These are phyloP conservation scores for Macadamia tetraphylla DNA, from an alignment of 164 flowering plant species.

Conservation along the genomic window DNA sequence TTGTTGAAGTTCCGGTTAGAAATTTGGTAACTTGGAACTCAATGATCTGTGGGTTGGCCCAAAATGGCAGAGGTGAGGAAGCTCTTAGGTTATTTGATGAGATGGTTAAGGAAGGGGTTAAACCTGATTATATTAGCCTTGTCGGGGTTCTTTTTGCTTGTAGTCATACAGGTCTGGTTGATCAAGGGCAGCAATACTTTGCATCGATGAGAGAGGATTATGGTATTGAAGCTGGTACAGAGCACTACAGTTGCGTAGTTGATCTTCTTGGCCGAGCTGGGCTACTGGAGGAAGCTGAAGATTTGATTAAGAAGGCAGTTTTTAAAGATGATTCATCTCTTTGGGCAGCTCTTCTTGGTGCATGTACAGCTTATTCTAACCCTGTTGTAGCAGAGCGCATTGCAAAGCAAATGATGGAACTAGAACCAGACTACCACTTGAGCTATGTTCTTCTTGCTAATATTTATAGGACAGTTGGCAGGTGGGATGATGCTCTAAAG, in stretches of 20 bases:
- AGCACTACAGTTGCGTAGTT: constrained; percentile 67
- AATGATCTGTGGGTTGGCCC: constrained; percentile 62
- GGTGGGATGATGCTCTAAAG: constrained; percentile 48
- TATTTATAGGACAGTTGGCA: constrained; percentile 44
- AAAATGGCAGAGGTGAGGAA: constrained; percentile 57
- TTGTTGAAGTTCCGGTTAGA: constrained; percentile 33
- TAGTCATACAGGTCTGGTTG: constrained; percentile 59
- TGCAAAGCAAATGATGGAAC: constrained; percentile 54
- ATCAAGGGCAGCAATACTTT: constrained; percentile 47
- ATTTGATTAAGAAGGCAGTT: constrained; percentile 37
- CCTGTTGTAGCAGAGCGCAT: constrained; percentile 47
- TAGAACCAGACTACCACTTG: constrained; percentile 46
- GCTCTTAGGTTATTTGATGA: constrained; percentile 37
- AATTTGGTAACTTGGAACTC: constrained; percentile 68
- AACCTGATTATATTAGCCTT: constrained; percentile 54
- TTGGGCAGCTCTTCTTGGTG: constrained; percentile 64
- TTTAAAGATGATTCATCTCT: constrained; percentile 40
- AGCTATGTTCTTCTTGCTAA: constrained; percentile 61
- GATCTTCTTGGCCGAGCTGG: constrained; percentile 73
- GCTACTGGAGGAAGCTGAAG: constrained; percentile 60
- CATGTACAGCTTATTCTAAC: constrained; percentile 38
- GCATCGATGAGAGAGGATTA: constrained; percentile 34
- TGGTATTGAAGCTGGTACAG: constrained; percentile 39
- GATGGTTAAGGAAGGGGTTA: constrained; percentile 41
- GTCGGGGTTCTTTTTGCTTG: constrained; percentile 67